Percentiles rank a stretch among this genome's conserved stretches.
Conservation (phyloP, 306 rosid genomes). For the Astragalus glycyphyllos region DNA sequence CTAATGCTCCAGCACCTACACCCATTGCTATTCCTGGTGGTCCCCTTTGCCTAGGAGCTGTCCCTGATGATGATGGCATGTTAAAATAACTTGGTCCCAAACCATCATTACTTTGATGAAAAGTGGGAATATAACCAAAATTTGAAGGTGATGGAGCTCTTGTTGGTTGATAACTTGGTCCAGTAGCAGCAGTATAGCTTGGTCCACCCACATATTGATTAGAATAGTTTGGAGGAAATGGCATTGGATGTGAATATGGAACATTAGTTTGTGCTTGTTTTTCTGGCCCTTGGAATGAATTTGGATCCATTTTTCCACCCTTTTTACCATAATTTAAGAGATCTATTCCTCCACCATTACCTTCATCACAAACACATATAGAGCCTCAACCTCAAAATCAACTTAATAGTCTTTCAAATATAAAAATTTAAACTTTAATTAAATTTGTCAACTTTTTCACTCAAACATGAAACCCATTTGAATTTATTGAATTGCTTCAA, state of each 20-base stretch:
- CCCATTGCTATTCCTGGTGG: constrained; percentile 68
- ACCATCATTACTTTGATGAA: constrained; percentile 54
- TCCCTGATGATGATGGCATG: constrained; percentile 52
- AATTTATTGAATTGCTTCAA: background rate
- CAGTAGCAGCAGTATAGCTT: constrained; percentile 37
- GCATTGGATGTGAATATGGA: constrained; percentile 52
- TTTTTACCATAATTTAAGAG: constrained; percentile 51
- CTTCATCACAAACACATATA: constrained; percentile 43
- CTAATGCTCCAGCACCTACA: constrained; percentile 71
- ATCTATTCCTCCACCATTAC: constrained; percentile 51
- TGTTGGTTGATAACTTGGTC: constrained; percentile 53
- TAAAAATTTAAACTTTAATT: background rate
- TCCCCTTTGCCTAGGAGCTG: constrained; percentile 54
- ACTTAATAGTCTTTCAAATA: background rate
- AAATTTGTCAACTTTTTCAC: constrained; percentile 19
- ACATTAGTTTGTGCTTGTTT: constrained; percentile 47
- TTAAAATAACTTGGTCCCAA: constrained; percentile 53
- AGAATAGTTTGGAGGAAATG: constrained; percentile 56
- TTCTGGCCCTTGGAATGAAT: constrained; percentile 39
- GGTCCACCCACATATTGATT: constrained; percentile 52
- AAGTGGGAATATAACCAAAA: constrained; percentile 59
- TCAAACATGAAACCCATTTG: background rate
- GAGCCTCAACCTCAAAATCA: background rate
- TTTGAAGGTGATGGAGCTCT: constrained; percentile 59
- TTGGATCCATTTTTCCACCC: constrained; percentile 47